These are phyloP conservation scores for Pseudognaphalium luteoalbum DNA, from an alignment of 129 eudicot species.

Conservation along the genomic window DNA sequence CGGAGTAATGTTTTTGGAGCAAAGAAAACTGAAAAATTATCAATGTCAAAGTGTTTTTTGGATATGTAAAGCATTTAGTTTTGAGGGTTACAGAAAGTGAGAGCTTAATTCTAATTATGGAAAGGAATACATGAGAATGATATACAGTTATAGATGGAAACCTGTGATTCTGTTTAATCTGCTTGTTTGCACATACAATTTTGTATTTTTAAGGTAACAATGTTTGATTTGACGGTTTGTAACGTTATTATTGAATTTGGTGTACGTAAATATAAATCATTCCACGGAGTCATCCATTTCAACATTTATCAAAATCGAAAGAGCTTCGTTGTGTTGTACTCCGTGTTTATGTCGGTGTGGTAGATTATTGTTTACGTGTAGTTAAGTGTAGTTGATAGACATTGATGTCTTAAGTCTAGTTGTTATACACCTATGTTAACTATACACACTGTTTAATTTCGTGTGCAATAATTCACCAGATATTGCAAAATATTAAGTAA, in stretches of 20 bases:
- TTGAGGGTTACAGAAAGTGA: background rate
- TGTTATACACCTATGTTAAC: constrained; percentile 3
- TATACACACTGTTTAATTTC: background rate
- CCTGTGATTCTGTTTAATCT: constrained; percentile 17
- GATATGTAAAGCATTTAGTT: constrained; percentile 22
- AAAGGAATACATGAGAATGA: constrained; percentile 26
- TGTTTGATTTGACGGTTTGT: background rate
- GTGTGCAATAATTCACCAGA: background rate
- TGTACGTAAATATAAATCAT: background rate
- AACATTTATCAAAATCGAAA: background rate
- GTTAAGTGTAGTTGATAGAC: constrained; percentile 9
- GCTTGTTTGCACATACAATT: background rate
- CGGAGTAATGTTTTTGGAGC: background rate
- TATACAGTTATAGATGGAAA: background rate
- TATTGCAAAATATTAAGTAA: background rate
- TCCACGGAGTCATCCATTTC: background rate
- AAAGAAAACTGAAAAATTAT: constrained; percentile 2
- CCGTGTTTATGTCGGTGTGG: background rate
- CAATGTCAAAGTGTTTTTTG: background rate
- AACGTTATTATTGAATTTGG: constrained; percentile 4
- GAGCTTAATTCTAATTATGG: constrained; percentile 17
- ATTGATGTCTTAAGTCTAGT: too few species aligned
- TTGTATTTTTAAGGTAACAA: background rate
- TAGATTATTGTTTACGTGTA: constrained; percentile 5
- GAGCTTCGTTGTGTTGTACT: background rate